Percentiles rank a stretch among this genome's conserved stretches.
phyloP scores from a whole-genome alignment of 2,329 filamentous ascomycete genomes.

The Paecilomyces formosus region DNA sequence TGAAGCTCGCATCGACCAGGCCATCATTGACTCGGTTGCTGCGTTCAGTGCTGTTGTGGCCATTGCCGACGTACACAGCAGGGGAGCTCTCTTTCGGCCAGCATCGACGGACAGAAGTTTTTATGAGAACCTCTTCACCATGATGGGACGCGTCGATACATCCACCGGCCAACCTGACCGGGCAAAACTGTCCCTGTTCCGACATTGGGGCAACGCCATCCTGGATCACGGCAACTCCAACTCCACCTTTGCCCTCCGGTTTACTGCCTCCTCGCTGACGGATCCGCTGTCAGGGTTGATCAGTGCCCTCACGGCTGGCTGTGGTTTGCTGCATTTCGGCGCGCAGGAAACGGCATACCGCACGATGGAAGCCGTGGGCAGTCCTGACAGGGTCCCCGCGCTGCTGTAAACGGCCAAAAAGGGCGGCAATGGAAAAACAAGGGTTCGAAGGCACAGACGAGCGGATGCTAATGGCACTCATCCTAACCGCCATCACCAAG shows the following conservation, averaged over 20 bases:
- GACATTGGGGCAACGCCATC: constrained; percentile 49
- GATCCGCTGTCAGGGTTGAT: constrained; percentile 49
- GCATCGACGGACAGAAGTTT: constrained; percentile 38
- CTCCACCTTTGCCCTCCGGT: constrained; percentile 49
- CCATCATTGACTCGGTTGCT: constrained; percentile 17
- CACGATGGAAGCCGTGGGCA: constrained; percentile 14
- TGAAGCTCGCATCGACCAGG: constrained; percentile 10
- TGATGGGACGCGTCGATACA: constrained; percentile 46
- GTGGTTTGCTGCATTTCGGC: constrained; percentile 54
- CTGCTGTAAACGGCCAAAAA: constrained; percentile 22
- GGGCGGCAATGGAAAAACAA: constrained; percentile 4
- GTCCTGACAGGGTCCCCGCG: constrained; percentile 17
- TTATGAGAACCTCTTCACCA: constrained; percentile 49
- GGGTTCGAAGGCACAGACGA: neutral
- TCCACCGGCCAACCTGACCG: constrained; percentile 43
- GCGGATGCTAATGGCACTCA: constrained; percentile 1
- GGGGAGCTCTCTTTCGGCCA: constrained; percentile 9
- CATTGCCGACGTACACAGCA: constrained; percentile 18
- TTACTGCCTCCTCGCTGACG: constrained; percentile 50
- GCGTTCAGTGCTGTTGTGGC: constrained; percentile 19
- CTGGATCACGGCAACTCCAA: constrained; percentile 55
- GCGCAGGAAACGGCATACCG: constrained; percentile 52
- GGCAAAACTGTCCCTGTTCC: constrained; percentile 39
- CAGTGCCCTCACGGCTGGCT: constrained; percentile 46
- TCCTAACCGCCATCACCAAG: neutral